These are phyloP conservation scores for Phlebiopsis flavidoalba DNA, from an alignment of 768 basidiomycete genomes.

Conservation along the genomic window DNA sequence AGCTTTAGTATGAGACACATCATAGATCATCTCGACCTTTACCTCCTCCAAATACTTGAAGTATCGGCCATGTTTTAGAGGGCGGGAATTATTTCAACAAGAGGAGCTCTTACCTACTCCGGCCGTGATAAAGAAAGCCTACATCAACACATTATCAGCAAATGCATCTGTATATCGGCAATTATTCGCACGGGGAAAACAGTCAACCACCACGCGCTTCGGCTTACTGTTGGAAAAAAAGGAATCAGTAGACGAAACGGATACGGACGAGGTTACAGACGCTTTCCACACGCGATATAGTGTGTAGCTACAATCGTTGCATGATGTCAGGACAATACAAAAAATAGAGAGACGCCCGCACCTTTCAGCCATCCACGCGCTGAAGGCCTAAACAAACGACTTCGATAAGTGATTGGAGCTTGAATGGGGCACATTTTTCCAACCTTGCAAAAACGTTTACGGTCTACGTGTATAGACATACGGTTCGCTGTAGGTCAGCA, in stretches of 20 bases:
- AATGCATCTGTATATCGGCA: too few relatives aligned
- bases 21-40: neutral
- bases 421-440: too few relatives aligned
- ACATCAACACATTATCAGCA: neutral
- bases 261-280: neutral
- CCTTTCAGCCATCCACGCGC: too few relatives aligned
- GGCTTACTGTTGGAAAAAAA: neutral
- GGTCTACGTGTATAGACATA: too few relatives aligned
- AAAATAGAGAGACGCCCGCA: too few relatives aligned
- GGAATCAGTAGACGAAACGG: neutral
- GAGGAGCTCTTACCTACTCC: neutral
- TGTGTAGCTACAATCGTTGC: neutral
- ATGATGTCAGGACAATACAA: too few relatives aligned
- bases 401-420: too few relatives aligned
- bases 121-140: neutral
- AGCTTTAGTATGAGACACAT: neutral
- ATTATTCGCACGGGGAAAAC: neutral
- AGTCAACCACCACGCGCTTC: neutral
- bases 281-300: neutral
- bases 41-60: neutral
- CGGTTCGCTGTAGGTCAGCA: too few relatives aligned
- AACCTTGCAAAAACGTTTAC: too few relatives aligned
- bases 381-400: too few relatives aligned
- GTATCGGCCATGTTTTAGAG: too few relatives aligned
- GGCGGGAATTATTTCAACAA: neutral